Evolutionary conservation across 192 early-diverging fungal species (phyloP).

Genomic region (Linderina pennispora): DNA sequence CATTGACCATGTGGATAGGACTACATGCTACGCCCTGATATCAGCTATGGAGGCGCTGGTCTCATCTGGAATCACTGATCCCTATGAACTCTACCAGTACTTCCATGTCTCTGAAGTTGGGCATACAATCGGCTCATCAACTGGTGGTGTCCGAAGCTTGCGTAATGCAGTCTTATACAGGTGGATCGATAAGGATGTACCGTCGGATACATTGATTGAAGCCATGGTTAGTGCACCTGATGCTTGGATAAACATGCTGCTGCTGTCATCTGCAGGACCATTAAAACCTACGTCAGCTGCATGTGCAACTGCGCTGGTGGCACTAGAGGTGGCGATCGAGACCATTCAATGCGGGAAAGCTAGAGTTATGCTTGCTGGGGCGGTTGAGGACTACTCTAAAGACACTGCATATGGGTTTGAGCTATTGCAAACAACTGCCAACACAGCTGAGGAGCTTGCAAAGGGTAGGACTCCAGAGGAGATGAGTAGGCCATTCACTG

Average conservation of each 20-base stretch:
- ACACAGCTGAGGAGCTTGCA: constrained; percentile 72
- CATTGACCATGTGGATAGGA: constrained; percentile 77
- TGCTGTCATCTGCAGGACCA: constrained; percentile 45
- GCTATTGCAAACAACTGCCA: constrained; percentile 91
- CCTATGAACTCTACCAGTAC: constrained; percentile 91
- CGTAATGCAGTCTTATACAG: constrained; percentile 71
- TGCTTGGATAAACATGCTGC: constrained; percentile 87
- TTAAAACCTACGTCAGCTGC: constrained; percentile 58
- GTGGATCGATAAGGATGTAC: constrained; percentile 66
- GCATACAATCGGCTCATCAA: constrained; percentile 77
- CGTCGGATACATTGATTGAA: constrained; percentile 84
- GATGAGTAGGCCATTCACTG: constrained; percentile 81
- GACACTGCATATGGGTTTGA: constrained; percentile 85
- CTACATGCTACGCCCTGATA: constrained; percentile 76
- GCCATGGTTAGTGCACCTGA: constrained; percentile 91
- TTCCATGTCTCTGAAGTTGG: constrained; percentile 87
- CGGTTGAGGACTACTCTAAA: constrained; percentile 81
- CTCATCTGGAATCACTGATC: constrained; percentile 81
- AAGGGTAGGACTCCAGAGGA: constrained; percentile 78
- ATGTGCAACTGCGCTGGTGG: constrained; percentile 83
- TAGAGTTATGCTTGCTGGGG: constrained; percentile 81
- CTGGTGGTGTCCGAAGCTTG: constrained; percentile 72
- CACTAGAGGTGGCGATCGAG: constrained; percentile 81
- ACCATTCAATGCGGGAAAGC: constrained; percentile 79
- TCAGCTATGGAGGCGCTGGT: constrained; percentile 82